These are phyloP conservation scores for Ogataea glucozyma DNA, from an alignment of 805 yeast genomes.

Conservation along the genomic window DNA sequence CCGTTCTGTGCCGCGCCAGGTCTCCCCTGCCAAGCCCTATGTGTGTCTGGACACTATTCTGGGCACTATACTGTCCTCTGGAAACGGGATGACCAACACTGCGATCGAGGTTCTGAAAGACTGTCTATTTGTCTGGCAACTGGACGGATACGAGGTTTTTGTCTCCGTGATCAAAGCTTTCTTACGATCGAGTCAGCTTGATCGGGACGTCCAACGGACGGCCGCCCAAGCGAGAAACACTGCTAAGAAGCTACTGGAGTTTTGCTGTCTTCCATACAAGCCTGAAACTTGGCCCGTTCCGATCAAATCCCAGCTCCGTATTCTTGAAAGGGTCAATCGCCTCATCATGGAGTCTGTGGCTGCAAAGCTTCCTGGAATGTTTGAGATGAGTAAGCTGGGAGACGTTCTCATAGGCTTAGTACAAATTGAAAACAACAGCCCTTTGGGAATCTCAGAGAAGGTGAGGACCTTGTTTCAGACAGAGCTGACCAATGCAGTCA, in stretches of 20 bases:
- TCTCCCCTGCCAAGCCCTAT: conserved; percentile 20
- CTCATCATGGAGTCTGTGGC: conserved; percentile 15
- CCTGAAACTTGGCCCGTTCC: conserved; percentile 21
- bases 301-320: conserved; percentile 10
- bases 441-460: conserved; percentile 16
- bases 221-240: conserved; percentile 12
- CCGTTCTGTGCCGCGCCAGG: conserved; percentile 11
- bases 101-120: conserved; percentile 19
- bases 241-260: conserved; percentile 17
- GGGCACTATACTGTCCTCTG: conserved; percentile 11
- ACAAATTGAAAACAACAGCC: conserved; percentile 15
- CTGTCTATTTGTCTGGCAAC: conserved; percentile 26
- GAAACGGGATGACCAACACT: conserved; percentile 7
- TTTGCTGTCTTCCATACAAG: conserved; percentile 17
- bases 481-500: conserved; percentile 6
- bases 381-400: conserved; percentile 10
- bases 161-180: conserved; percentile 16
- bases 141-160: conserved; percentile 26
- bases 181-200: conserved; percentile 3
- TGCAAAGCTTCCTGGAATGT: conserved; percentile 10
- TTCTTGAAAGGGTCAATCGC: conserved; percentile 14
- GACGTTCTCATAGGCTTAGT: conserved; percentile 10
- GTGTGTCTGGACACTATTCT: conserved; percentile 16
- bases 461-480: conserved; percentile 7
- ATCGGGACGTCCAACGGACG: background rate